Evolutionary conservation across 129 eudicot genomes (phyloP), one percentile per base, ranked within the genome.

Genomic region (Helianthus tuberosus): DNA sequence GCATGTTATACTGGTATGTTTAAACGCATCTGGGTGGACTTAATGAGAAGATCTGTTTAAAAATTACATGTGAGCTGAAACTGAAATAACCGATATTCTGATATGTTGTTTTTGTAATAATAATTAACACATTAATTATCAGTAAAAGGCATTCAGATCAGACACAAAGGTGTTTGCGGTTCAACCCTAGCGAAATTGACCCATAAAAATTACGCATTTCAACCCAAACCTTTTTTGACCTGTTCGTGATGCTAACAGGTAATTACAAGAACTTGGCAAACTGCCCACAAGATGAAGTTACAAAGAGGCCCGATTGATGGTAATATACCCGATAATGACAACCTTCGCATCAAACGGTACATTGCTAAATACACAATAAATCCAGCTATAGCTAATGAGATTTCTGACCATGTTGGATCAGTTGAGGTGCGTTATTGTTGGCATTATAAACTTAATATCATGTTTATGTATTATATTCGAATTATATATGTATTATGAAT

Each of bases 201-300:
- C 16, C 11, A 29, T 35, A 17, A 36, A 63, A 39, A 36, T 63
- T 6, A 14, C 68, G 25, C 11, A 3, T 63, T 14, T 63, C 29
- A 36, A 63, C 6, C 23, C 48, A 63, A 61, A n/a, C 68, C 27
- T 15, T 12, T 36, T 39, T 38, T 64, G 47, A 35, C 49, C 12
- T 5, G 13, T 58, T 14, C 69, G 73, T 72, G n/a, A 75, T 65
- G 57, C 49, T 61, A 49, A 66, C 82, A 94, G 99, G 99, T 94
- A 44, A 88, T 94, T 53, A 46, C 79, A 62, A 88, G 99, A 86
- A 90, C 99, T 5, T 94, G 97, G 99, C 99, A 94, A 79, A 94
- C 97, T 75, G 97, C 99, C 43, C 96, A 94, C 80, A 94, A 94
- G 87, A 94, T 94, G 97, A 94, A 94, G 86, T 78, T 77, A 60